phyloP scores from a whole-genome alignment of 2,329 filamentous ascomycete genomes.

The Colletotrichum lupini region DNA sequence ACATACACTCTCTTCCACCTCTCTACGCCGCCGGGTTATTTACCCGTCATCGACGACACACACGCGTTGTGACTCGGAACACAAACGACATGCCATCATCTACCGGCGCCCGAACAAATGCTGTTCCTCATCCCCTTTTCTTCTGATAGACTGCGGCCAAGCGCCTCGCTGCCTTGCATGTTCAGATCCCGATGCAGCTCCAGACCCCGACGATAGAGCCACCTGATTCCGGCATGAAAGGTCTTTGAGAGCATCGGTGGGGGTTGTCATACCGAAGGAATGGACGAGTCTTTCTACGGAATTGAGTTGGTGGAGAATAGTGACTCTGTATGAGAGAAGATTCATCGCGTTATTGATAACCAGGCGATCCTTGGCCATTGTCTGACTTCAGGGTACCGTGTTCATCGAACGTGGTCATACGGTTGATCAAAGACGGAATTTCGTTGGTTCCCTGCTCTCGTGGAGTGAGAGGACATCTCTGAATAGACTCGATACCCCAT shows the following conservation, averaged over 20 bases:
- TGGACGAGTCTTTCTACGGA: not conserved
- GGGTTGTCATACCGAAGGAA: not conserved
- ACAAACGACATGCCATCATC: not conserved
- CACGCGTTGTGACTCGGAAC: not conserved
- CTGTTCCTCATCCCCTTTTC: not conserved
- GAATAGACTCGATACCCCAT: not conserved
- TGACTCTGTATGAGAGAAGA: not conserved
- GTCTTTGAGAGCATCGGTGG: not conserved
- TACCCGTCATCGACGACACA: not conserved
- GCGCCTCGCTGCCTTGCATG: too few relatives aligned
- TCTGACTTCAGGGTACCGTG: not conserved
- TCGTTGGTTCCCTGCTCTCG: not conserved
- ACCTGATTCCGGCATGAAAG: not conserved
- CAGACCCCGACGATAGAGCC: not conserved
- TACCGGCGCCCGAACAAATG: not conserved
- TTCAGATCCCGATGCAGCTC: not conserved
- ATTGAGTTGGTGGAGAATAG: not conserved
- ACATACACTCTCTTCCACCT: not conserved
- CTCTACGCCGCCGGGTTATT: not conserved
- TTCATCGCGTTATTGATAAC: too few relatives aligned
- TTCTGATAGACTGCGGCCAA: not conserved
- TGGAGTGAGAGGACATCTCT: not conserved
- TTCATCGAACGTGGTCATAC: not conserved
- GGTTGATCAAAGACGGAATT: not conserved
- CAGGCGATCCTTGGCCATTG: too few relatives aligned